A percentile compares a stretch with the other conserved stretches of the same genome.
phyloP scores from a whole-genome alignment of 1,139 yeast genomes.

The Zhuliangozyma blackwelliae region DNA sequence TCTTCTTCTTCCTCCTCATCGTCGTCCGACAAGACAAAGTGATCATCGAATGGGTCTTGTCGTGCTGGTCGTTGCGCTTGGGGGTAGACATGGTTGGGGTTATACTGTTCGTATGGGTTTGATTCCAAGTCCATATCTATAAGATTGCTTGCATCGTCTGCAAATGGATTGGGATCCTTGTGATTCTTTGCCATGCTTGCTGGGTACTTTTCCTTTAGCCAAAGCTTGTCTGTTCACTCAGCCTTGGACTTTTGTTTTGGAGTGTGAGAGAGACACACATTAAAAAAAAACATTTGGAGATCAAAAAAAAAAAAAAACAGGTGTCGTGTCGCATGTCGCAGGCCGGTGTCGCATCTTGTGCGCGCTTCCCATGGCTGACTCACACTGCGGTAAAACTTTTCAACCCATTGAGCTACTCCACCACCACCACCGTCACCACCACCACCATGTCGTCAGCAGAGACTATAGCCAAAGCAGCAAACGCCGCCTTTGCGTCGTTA shows the following conservation, averaged over 20 bases:
- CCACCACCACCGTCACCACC: neutral
- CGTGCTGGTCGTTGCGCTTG: constrained; percentile 3
- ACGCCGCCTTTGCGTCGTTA: constrained; percentile 69
- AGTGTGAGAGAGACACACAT: no score
- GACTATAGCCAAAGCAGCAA: constrained; percentile 74
- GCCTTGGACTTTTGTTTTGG: no score
- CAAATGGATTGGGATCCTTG: constrained; percentile 17
- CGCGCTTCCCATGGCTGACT: neutral
- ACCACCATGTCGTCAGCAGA: constrained; percentile 42
- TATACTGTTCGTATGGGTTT: constrained; percentile 12
- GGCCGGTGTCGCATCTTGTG: no score
- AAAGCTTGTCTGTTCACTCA: no score
- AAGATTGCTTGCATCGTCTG: constrained; percentile 19
- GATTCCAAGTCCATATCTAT: constrained; percentile 36
- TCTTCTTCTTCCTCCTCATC: constrained; percentile 16
- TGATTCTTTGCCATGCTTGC: no score
- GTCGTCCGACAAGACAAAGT: constrained; percentile 32
- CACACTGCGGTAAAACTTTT: neutral
- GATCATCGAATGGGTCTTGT: constrained; percentile 20
- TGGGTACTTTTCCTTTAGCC: no score
- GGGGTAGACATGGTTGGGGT: constrained; percentile 11
- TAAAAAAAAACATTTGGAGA: no score
- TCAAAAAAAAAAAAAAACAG: neutral
- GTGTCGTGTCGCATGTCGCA: neutral
- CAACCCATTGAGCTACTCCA: neutral